phyloP scores from a whole-genome alignment of 2,329 filamentous ascomycete species.

The Calonectria pseudoreteaudii region DNA sequence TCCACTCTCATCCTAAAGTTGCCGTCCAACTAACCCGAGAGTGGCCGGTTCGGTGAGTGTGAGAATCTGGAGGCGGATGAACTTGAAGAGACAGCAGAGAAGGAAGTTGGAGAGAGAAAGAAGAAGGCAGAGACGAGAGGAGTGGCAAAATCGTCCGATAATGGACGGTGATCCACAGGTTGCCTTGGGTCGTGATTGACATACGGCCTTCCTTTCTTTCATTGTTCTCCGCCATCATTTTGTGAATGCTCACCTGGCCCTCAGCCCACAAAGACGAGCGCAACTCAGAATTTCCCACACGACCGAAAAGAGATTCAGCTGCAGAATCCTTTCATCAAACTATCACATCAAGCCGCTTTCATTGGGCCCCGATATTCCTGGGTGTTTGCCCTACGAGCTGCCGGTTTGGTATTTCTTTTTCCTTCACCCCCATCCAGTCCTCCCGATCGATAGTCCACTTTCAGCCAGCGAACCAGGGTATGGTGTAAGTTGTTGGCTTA shows the following conservation, averaged over 20 bases:
- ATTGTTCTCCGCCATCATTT: conserved; percentile 37
- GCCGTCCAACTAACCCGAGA: neutral
- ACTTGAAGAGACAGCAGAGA: conserved; percentile 14
- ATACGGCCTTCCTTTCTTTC: conserved; percentile 31
- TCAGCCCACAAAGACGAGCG: conserved; percentile 21
- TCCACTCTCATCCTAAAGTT: neutral
- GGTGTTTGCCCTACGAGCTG: neutral
- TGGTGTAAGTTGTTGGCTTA: conserved; percentile 20
- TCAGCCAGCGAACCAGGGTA: conserved; percentile 8
- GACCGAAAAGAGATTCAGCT: neutral
- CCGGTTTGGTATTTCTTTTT: conserved; percentile 6
- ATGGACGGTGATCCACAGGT: conserved; percentile 34
- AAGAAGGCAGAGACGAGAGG: conserved; percentile 27
- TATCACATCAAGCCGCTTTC: neutral
- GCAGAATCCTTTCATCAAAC: conserved; percentile 13
- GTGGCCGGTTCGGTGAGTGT: neutral
- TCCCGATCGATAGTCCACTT: conserved; percentile 22
- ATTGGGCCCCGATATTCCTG: neutral
- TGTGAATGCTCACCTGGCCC: conserved; percentile 32
- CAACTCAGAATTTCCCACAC: neutral
- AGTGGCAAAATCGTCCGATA: conserved; percentile 25
- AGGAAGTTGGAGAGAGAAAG: conserved; percentile 2
- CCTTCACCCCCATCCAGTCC: neutral
- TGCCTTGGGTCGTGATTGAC: conserved; percentile 30
- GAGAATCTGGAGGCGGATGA: conserved; percentile 10